phyloP scores from a whole-genome alignment of 805 yeast species.

The Saturnispora kantuleensis region DNA sequence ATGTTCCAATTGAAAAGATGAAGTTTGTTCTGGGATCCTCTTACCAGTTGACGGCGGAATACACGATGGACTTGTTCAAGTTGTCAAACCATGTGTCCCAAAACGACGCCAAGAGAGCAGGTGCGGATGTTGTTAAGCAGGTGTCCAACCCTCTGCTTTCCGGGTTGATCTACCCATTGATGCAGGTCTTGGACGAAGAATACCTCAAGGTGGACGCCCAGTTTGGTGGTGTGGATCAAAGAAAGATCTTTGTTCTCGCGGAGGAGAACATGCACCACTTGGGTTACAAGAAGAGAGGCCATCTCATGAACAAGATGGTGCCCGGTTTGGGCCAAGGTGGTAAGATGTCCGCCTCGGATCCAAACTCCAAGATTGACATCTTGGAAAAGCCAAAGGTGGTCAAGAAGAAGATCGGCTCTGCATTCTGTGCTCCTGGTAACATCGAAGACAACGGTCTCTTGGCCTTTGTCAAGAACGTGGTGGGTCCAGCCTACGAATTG shows the following conservation, averaged over 20 bases:
- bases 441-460: conserved; percentile 86
- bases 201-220: conserved; percentile 83
- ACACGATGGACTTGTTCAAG: conserved; percentile 83
- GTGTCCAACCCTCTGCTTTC: conserved; percentile 87
- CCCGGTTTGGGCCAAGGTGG: conserved; percentile 97
- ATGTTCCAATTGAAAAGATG: conserved; percentile 86
- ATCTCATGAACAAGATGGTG: conserved; percentile 97
- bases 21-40: conserved; percentile 78
- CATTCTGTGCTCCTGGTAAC: conserved; percentile 92
- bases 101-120: conserved; percentile 97
- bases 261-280: conserved; percentile 82
- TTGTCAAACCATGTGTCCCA: conserved; percentile 78
- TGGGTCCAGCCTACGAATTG: conserved; percentile 79
- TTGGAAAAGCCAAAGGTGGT: conserved; percentile 83
- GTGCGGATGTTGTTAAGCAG: conserved; percentile 98
- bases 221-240: conserved; percentile 98
- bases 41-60: conserved; percentile 72
- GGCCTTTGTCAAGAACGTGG: conserved; percentile 74
- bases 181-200: conserved; percentile 98
- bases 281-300: conserved; percentile 97
- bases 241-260: conserved; percentile 94
- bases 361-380: conserved; percentile 91
- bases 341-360: conserved; percentile 98
- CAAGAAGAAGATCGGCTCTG: conserved; percentile 82
- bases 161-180: conserved; percentile 92